Percentiles rank a stretch among this genome's conserved stretches.
Conservation (phyloP, 352 stramenopile genomes). For the Vaucheria bursata region DNA sequence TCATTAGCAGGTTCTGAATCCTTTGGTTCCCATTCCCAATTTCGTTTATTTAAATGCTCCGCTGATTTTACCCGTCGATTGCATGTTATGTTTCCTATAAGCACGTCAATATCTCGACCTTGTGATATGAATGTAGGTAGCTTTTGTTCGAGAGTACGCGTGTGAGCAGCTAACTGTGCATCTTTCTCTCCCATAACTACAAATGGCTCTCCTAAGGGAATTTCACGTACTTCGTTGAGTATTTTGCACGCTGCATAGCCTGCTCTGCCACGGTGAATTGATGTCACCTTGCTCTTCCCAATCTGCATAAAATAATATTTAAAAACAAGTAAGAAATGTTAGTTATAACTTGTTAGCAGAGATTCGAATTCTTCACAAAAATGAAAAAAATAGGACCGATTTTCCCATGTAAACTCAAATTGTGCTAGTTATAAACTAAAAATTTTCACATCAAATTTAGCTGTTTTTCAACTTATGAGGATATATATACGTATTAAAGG, state of each 20-base stretch:
- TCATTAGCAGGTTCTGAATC: not conserved
- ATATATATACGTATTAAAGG: too few species aligned
- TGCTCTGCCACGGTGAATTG: conserved; percentile 17
- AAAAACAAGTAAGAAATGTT: too few species aligned
- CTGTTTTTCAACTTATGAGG: too few species aligned
- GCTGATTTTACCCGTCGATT: not conserved
- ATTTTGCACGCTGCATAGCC: conserved; percentile 19
- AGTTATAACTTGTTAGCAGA: too few species aligned
- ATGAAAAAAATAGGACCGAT: conserved; percentile 8
- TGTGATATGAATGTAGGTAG: not conserved
- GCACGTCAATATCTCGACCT: not conserved
- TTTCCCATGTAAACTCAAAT: not conserved
- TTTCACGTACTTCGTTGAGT: conserved; percentile 8
- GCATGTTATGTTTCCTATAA: not conserved
- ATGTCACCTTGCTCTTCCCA: not conserved
- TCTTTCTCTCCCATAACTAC: conserved; percentile 15
- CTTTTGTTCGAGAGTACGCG: not conserved
- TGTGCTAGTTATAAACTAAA: too few species aligned
- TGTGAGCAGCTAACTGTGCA: conserved; percentile 4
- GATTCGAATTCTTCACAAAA: too few species aligned
- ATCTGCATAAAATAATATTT: too few species aligned
- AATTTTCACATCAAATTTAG: too few species aligned
- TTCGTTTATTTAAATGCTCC: not conserved
- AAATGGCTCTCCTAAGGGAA: conserved; percentile 40
- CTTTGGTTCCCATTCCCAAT: conserved; percentile 4